Evolutionary conservation across 192 early-diverging fungal species (phyloP), one percentile per base, ranked within the genome.

Genomic region (Spinellus fusiger): DNA sequence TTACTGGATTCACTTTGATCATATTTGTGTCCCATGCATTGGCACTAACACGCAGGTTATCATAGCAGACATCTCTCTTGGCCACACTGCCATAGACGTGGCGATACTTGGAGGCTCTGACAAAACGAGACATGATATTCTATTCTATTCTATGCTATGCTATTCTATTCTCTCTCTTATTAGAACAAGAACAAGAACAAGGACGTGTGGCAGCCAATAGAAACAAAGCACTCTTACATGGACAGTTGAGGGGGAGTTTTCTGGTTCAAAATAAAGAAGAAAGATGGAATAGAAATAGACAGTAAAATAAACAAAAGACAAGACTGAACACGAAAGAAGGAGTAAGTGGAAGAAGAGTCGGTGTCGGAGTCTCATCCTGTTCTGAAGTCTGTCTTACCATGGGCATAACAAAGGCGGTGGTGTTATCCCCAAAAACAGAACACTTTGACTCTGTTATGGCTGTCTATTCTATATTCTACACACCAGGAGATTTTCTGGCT

Each of bases 11-110:
- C 56, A 88, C 89, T 53, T 91, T 85, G 65, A 97, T 89, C 61
- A 94, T 80, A 82, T 99, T 98, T 69, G 93, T 99, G 73, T 99
- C 97, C 95, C 94, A 98, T 8, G 97, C 95, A 59, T 81, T 89
- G 51, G 84, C 77, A 28, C 90, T 88, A 46, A 96, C 84, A 61
- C 91, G 83, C 50, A 96, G 76, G 78, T 95, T 98, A 76, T 99
- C 97, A 61, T 88, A 99, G 78, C 91, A 88, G 40, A 85, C 74
- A 37, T 99, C 94, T 65, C 92, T 82, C 79, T 94, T 98, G 71
- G 84, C 76, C 5, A 80, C 73, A 5, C 89, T 94, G 48, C 94
- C 96, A 65, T 86, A 99, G 52, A 96, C 92, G 80, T 99, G 97
- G 63, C 97, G 86, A 75, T 77, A 92, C 76, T 93, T 93, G 75